A percentile compares a stretch with the other conserved stretches of the same genome.
Evolutionary conservation across 805 yeast species (phyloP).

Genomic region (Zygotorulaspora florentina): DNA sequence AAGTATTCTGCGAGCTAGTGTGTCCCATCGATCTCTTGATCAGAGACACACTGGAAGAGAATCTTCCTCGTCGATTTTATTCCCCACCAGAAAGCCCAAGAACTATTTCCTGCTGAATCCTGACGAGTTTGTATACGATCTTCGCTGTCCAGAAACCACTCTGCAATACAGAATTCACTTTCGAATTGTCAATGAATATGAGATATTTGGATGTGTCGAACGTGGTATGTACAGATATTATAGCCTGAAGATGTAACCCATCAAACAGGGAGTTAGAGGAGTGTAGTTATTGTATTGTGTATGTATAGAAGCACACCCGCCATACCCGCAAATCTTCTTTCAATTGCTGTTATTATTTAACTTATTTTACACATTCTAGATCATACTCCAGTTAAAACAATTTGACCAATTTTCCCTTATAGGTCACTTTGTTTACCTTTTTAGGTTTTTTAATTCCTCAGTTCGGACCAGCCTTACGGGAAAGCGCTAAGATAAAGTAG

Average conservation of each 20-base stretch:
- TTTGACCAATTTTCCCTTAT: neutral
- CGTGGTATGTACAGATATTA: slow-evolving; percentile 44
- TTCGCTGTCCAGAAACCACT: slow-evolving; percentile 25
- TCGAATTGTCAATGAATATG: slow-evolving; percentile 35
- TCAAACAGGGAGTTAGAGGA: too few species aligned
- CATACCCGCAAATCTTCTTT: too few species aligned
- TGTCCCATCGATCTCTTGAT: slow-evolving; percentile 6
- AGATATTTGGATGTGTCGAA: slow-evolving; percentile 41
- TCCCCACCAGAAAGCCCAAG: slow-evolving; percentile 10
- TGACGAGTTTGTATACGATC: slow-evolving; percentile 27
- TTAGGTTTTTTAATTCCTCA: neutral
- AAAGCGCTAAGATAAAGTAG: neutral
- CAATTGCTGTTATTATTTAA: too few species aligned
- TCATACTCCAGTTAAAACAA: too few species aligned
- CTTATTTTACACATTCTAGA: too few species aligned
- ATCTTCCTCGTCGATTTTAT: slow-evolving; percentile 8
- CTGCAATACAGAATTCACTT: slow-evolving; percentile 27
- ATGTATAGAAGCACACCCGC: too few species aligned
- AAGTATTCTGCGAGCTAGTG: slow-evolving; percentile 19
- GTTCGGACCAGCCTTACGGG: neutral
- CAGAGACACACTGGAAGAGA: slow-evolving; percentile 4
- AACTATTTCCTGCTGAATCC: slow-evolving; percentile 23
- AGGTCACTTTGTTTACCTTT: slow-evolving; percentile 1
- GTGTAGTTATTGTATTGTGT: too few species aligned
- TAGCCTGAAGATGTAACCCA: slow-evolving; percentile 31